Percentiles rank a stretch among this genome's conserved stretches.
phyloP scores from a whole-genome alignment of 352 stramenopile species.

The Pythium phragmiticola region DNA sequence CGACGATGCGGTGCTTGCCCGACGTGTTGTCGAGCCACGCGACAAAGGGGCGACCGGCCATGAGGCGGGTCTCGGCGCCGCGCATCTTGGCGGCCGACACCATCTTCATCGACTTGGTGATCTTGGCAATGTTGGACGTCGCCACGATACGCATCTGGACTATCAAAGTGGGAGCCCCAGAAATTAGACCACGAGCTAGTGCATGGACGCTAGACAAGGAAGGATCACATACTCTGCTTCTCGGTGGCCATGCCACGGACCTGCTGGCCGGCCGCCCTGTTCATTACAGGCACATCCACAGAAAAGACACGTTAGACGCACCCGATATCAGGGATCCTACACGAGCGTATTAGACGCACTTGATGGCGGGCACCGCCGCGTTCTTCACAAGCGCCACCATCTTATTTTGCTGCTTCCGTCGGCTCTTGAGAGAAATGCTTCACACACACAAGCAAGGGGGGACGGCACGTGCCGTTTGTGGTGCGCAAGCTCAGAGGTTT shows the following conservation, averaged over 20 bases:
- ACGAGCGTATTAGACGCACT: constrained; percentile 23
- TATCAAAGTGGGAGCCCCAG: constrained; percentile 13
- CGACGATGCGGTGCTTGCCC: constrained; percentile 72
- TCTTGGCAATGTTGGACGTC: constrained; percentile 99
- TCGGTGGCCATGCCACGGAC: constrained; percentile 97
- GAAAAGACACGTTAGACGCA: neutral
- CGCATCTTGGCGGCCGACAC: constrained; percentile 99
- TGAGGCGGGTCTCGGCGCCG: constrained; percentile 93
- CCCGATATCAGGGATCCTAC: neutral
- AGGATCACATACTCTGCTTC: constrained; percentile 91
- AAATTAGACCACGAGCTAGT: neutral
- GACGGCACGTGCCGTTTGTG: constrained; percentile 24
- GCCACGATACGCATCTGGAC: constrained; percentile 96
- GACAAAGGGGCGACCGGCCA: constrained; percentile 76
- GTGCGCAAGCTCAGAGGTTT: constrained; percentile 16
- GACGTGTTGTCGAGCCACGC: constrained; percentile 83
- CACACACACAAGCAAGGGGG: neutral
- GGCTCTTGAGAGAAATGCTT: constrained; percentile 24
- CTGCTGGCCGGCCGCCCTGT: constrained; percentile 67
- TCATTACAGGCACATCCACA: constrained; percentile 4
- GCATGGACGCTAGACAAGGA: neutral
- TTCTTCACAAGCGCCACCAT: constrained; percentile 37
- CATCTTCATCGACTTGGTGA: constrained; percentile 99
- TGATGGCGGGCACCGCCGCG: constrained; percentile 28
- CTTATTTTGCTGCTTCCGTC: constrained; percentile 22